phyloP scores from a whole-genome alignment of 2,329 filamentous ascomycete genomes.

The Cucurbitaria berberidis region DNA sequence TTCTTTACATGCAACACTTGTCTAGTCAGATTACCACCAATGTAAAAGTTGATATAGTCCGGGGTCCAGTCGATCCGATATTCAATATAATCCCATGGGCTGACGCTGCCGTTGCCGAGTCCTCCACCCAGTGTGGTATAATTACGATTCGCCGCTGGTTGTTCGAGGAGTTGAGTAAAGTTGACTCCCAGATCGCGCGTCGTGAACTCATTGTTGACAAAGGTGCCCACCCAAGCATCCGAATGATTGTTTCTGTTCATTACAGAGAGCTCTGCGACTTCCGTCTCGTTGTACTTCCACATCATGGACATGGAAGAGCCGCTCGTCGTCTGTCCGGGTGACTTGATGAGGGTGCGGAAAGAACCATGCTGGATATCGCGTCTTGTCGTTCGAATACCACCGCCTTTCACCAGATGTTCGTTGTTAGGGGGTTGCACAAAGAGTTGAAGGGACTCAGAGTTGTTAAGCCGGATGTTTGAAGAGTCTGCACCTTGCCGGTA shows the following conservation, averaged over 20 bases:
- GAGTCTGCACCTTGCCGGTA: conserved; percentile 53
- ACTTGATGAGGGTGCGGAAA: conserved; percentile 53
- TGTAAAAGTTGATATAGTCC: conserved; percentile 52
- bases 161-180: conserved; percentile 46
- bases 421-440: conserved; percentile 41
- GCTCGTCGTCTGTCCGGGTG: conserved; percentile 42
- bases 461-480: conserved; percentile 49
- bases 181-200: conserved; percentile 48
- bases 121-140: conserved; percentile 49
- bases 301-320: conserved; percentile 57
- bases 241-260: conserved; percentile 52
- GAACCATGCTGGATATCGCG: conserved; percentile 58
- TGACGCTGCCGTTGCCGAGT: conserved; percentile 36
- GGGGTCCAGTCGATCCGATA: conserved; percentile 57
- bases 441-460: conserved; percentile 44
- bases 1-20: conserved; percentile 43
- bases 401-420: conserved; percentile 54
- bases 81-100: conserved; percentile 55
- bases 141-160: conserved; percentile 35
- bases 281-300: conserved; percentile 53
- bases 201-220: conserved; percentile 50
- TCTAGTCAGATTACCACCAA: conserved; percentile 48
- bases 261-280: conserved; percentile 52
- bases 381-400: conserved; percentile 50
- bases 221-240: conserved; percentile 49